Evolutionary conservation across 257 asterid species (phyloP).

Genomic region (Nicotiana paniculata): DNA sequence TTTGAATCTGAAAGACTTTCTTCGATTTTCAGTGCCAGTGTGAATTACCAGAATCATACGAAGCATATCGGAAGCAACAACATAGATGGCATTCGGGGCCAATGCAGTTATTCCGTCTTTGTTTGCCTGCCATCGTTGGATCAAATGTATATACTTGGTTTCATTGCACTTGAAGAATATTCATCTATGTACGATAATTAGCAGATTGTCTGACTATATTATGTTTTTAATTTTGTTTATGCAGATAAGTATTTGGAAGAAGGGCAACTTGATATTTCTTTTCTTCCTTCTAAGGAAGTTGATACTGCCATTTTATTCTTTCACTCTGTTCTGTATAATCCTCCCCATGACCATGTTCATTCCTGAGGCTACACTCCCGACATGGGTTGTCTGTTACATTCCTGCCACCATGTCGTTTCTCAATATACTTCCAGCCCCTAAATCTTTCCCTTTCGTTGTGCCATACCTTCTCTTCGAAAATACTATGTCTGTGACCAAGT

Average conservation of each 20-base stretch:
- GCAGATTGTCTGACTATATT: background rate
- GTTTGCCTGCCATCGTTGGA: slow-evolving; percentile 67
- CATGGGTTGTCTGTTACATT: slow-evolving; percentile 83
- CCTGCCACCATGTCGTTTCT: slow-evolving; percentile 79
- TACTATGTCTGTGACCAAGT: slow-evolving; percentile 95
- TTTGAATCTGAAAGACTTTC: background rate
- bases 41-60: slow-evolving; percentile 91
- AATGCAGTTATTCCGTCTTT: slow-evolving; percentile 91
- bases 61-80: slow-evolving; percentile 91
- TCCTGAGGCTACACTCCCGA: slow-evolving; percentile 87
- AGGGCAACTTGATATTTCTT: slow-evolving; percentile 44
- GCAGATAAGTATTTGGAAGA: slow-evolving; percentile 51
- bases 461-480: slow-evolving; percentile 85
- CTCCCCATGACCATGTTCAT: slow-evolving; percentile 92
- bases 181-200: background rate
- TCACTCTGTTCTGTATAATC: slow-evolving; percentile 84
- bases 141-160: slow-evolving; percentile 48
- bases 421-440: slow-evolving; percentile 81
- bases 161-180: background rate
- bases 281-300: slow-evolving; percentile 77
- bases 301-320: slow-evolving; percentile 83
- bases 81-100: slow-evolving; percentile 99
- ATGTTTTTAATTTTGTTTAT: background rate
- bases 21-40: slow-evolving; percentile 63
- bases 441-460: slow-evolving; percentile 84